Base-by-base conservation (phyloP, 306 rosid genomes). In the Herpetospermum pedunculosum region DNA sequence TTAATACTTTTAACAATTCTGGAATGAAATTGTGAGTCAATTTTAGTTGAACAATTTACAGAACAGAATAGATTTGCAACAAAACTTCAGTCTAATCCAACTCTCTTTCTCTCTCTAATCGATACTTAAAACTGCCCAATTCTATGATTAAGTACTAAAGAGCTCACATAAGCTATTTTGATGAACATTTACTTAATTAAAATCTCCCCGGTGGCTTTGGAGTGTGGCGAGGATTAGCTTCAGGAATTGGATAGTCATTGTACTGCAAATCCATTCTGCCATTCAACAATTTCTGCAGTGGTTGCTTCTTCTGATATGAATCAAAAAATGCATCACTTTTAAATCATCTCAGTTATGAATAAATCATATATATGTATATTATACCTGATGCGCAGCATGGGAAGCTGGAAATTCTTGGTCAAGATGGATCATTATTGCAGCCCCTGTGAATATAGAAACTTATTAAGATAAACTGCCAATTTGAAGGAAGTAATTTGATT, bases 201-300 rank as follows among this genome's bases (percentile, higher is more conserved):
- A 23, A 18, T 53, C 50, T 50, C 68, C 74, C 68, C 3, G 46
- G 23, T 44, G 69, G 34, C 57, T 41, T 19, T 28, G 75, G 80
- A 77, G 75, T 77, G 23, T 77, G 80, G 16, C 28, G 35, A 71
- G 26, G 29, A 52, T 76, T 76, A n/a, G 79, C 35, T 15, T 34
- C 79, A 23, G 67, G 28, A 21, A 26, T 26, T 12, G 46, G 18
- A 68, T 68, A 53, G 40, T 77, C 80, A 68, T 15, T 7, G 44
- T 18, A 69, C 50, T 68, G 55, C 37, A 68, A 53, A 53, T 68
- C 58, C 38, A 26, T 77, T 38, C 75, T 68, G 34, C 35, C 75
- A 28, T 54, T 41, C 57, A 34, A 9, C 43, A 77, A 30, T 25
- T 68, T 35, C 29, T 13, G 46, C 55, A n/a, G 43, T 10, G 30